Base-by-base conservation (phyloP, 2,329 filamentous ascomycete species). In the Fusarium sp. region DNA sequence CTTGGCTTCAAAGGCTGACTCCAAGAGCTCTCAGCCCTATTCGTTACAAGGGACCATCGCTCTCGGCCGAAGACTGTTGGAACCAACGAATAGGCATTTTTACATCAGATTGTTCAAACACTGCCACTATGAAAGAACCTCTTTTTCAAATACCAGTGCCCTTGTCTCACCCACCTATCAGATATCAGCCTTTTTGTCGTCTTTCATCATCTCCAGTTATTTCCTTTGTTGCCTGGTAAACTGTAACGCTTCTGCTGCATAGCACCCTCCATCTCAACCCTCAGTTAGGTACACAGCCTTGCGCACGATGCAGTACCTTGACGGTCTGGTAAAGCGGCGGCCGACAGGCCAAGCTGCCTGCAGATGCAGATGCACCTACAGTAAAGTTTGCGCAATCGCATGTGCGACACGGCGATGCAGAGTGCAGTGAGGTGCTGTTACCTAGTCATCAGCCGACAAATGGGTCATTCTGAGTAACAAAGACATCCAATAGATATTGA, bases 191-290 rank as follows among this genome's bases (percentile, higher is more conserved):
- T 26, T 47, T 7, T 28, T 21, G 43, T 62, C 39, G 24, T 43
- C 47, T 46, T 49, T 36, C 45, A 36, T 17, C 38, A 17, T 39
- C 24, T 38, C 38, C 62, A 57, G 46, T 60, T 43, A 53, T 49
- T 24, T 22, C 24, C 34, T 49, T 58, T 64, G 57, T 60, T 70
- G 63, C 67, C 58, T 70, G 63, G 47, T 45, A 33, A 34, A 11
- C 42, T 47, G 36, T 54, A 54, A 38, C 45, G 21, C 44, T 46
- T 50, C 15, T 45, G n/a, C 58, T 67, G 64, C 53, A 68, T 34
- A 53, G 38, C 47, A 64, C 39, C 62, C 67, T 67, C 62, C 57
- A 44, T 57, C 47, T 55, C 49, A 34, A 46, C 45, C 42, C 21
- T 57, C 28, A 43, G 36, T 31, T 19, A 40, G 19, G 43, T 57